Evolutionary conservation across 139 green algal species (phyloP).

Genomic region (Coelastrella sp.): DNA sequence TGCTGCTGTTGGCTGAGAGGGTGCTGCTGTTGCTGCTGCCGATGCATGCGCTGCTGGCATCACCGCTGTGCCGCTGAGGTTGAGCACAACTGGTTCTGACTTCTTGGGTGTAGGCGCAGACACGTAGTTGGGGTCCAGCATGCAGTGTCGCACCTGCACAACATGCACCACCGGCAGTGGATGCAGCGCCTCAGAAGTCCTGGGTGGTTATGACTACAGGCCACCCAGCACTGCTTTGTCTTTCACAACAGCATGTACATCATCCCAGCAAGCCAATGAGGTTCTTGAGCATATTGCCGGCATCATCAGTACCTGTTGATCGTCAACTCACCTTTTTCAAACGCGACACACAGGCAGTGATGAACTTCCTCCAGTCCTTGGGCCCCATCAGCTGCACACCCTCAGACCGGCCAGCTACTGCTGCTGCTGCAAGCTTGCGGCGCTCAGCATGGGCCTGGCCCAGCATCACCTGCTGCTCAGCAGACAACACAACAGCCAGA

Average conservation of each 20-base stretch:
- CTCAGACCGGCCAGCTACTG: not conserved
- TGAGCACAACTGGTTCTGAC: not conserved
- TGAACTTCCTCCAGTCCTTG: slow-evolving; percentile 25
- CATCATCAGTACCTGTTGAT: not conserved
- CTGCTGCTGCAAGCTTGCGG: not conserved
- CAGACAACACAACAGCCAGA: too few species aligned
- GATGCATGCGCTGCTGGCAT: not conserved
- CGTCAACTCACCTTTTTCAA: not conserved
- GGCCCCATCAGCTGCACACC: not conserved
- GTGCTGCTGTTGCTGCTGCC: not conserved
- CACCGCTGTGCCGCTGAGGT: not conserved
- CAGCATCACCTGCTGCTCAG: not conserved
- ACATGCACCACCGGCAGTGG: not conserved
- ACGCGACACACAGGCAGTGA: not conserved
- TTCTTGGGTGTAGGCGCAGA: slow-evolving; percentile 24
- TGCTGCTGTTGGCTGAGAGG: not conserved
- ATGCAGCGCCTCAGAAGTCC: not conserved
- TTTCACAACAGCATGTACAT: too few species aligned
- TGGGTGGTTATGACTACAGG: not conserved
- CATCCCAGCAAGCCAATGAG: too few species aligned
- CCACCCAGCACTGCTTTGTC: too few species aligned
- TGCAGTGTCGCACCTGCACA: slow-evolving; percentile 12
- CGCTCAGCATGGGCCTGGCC: not conserved
- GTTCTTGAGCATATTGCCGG: too few species aligned
- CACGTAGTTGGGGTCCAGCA: slow-evolving; percentile 39